Evolutionary conservation across 2,329 filamentous ascomycete genomes (phyloP).

Genomic region (Neophaeococcomyces mojaviensis): DNA sequence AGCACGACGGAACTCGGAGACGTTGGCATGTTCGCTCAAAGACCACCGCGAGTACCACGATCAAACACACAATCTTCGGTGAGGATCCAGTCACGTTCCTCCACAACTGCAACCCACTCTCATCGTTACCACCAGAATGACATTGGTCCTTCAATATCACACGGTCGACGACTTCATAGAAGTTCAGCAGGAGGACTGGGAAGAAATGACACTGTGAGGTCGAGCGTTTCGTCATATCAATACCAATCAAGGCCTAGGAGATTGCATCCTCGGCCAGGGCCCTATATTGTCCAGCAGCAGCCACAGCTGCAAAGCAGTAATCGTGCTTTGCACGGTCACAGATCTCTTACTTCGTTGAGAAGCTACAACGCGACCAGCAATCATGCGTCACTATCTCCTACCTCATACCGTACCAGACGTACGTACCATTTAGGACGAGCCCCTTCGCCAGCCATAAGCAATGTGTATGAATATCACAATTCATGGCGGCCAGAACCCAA

Average conservation of each 20-base stretch:
- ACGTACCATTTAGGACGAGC: background rate
- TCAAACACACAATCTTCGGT: conserved; percentile 4
- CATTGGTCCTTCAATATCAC: background rate
- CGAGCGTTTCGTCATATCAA: conserved; percentile 13
- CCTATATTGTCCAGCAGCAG: conserved; percentile 7
- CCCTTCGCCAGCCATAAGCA: conserved; percentile 3
- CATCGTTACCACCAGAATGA: background rate
- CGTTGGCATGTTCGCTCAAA: conserved; percentile 54
- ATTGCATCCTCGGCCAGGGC: conserved; percentile 10
- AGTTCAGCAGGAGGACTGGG: background rate
- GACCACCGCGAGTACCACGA: conserved; percentile 32
- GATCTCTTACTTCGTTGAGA: conserved; percentile 20
- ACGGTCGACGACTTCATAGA: background rate
- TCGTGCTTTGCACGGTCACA: conserved; percentile 2
- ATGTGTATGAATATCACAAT: conserved; percentile 2
- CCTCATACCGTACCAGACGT: background rate
- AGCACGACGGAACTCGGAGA: conserved; percentile 61
- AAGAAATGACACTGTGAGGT: conserved; percentile 13
- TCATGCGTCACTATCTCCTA: background rate
- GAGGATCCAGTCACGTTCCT: background rate
- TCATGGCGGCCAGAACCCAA: conserved; percentile 6
- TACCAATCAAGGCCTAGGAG: conserved; percentile 13
- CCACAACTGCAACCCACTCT: background rate
- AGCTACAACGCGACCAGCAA: background rate
- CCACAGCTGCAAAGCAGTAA: background rate